phyloP scores from a whole-genome alignment of 495 filamentous ascomycete genomes.

The Podospora australis region DNA sequence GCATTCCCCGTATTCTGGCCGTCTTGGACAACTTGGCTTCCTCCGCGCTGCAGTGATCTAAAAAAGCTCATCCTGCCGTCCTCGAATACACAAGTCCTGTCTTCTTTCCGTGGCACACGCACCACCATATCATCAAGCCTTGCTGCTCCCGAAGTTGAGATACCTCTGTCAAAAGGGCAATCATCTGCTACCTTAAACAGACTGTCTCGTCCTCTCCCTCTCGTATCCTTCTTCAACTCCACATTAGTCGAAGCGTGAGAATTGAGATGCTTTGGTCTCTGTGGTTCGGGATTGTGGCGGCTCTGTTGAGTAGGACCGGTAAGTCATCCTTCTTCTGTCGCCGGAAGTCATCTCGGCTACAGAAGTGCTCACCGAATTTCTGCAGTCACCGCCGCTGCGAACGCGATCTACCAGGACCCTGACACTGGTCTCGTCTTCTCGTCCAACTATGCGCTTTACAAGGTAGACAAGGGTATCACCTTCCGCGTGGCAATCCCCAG shows the following conservation, averaged over 20 bases:
- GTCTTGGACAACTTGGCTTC: constrained; percentile 1
- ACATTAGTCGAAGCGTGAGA: not conserved
- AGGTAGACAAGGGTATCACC: constrained; percentile 27
- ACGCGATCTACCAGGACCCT: constrained; percentile 31
- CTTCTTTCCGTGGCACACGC: too few relatives aligned
- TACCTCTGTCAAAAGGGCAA: not conserved
- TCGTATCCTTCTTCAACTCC: not conserved
- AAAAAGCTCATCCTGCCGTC: constrained; percentile 9
- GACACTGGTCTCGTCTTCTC: constrained; percentile 48
- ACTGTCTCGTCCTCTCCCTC: not conserved
- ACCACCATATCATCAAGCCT: constrained; percentile 3
- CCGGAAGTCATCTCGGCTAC: not conserved
- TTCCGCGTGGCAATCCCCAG: constrained; percentile 37
- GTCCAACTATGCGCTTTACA: constrained; percentile 33
- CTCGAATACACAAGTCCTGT: not conserved
- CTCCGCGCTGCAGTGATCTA: not conserved
- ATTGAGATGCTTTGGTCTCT: constrained; percentile 19
- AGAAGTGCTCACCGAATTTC: constrained; percentile 8
- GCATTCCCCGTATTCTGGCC: constrained; percentile 10
- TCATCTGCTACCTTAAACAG: not conserved
- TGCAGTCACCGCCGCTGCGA: constrained; percentile 20
- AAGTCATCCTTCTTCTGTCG: not conserved
- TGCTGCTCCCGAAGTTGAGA: constrained; percentile 7
- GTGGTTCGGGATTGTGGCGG: constrained; percentile 19
- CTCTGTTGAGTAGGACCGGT: constrained; percentile 15